Conservation (phyloP, 441 rosid species). For the Metrosideros polymorpha region DNA sequence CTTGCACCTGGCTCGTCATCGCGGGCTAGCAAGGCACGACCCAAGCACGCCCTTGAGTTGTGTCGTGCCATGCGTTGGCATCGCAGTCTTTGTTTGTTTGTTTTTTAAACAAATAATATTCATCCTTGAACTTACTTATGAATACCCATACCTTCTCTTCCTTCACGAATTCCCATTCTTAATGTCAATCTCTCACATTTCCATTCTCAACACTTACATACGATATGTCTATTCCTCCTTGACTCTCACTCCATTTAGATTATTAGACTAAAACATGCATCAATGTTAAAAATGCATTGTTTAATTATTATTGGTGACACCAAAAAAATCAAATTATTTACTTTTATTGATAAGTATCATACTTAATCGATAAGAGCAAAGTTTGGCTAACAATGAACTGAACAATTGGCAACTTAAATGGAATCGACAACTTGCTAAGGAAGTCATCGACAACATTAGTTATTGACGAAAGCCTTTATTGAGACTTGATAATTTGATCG, state of each 20-base stretch:
- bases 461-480: not conserved
- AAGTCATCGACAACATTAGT: not conserved
- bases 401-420: fast-evolving
- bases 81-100: no score
- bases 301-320: not conserved
- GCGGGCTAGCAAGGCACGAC: no score
- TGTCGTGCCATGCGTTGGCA: no score
- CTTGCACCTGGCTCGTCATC: no score
- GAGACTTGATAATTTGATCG: not conserved
- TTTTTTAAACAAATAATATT: no score
- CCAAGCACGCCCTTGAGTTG: no score
- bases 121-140: no score
- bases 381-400: fast-evolving
- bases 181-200: not conserved
- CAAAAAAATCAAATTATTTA: no score
- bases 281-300: not conserved
- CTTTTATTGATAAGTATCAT: not conserved
- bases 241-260: not conserved
- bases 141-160: no score
- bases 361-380: not conserved
- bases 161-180: no score
- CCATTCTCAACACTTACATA: not conserved
- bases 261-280: not conserved
- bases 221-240: not conserved
- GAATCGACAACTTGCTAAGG: not conserved